Conservation (phyloP, 78 protist species). For the Speleostelium caveatum region DNA sequence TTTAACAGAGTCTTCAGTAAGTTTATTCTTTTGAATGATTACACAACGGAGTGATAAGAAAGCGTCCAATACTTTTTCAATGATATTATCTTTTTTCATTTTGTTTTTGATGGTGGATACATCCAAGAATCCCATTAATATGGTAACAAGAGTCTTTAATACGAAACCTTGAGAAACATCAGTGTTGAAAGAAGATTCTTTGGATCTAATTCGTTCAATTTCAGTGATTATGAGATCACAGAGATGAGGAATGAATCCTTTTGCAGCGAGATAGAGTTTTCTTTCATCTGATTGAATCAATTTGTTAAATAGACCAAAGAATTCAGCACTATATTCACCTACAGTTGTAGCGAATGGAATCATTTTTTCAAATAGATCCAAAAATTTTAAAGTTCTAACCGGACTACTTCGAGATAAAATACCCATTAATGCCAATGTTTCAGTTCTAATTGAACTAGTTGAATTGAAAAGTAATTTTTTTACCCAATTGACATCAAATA, state of each 20-base stretch:
- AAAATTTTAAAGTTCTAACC: conserved; percentile 25
- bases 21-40: conserved; percentile 84
- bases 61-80: conserved; percentile 64
- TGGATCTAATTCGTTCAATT: conserved; percentile 37
- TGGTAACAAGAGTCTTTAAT: conserved; percentile 29
- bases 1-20: conserved; percentile 80
- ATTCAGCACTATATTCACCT: conserved; percentile 59
- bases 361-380: conserved; percentile 70
- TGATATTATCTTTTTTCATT: conserved; percentile 45
- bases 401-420: conserved; percentile 29
- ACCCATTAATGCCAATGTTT: conserved; percentile 46
- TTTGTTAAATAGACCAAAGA: conserved; percentile 21
- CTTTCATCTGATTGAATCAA: conserved; percentile 22
- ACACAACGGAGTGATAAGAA: conserved; percentile 88
- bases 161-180: conserved; percentile 82
- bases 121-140: conserved; percentile 53
- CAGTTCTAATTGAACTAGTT: conserved; percentile 40
- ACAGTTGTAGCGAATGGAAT: conserved; percentile 47
- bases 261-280: conserved; percentile 53
- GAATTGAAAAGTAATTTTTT: conserved; percentile 55
- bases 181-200: conserved; percentile 55
- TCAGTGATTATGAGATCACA: conserved; percentile 31
- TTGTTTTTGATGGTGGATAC: conserved; percentile 42
- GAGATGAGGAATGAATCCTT: conserved; percentile 74
- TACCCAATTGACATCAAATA: conserved; percentile 65